Base-by-base conservation (phyloP, 768 basidiomycete genomes). In the Strobilomyces dryophilus region DNA sequence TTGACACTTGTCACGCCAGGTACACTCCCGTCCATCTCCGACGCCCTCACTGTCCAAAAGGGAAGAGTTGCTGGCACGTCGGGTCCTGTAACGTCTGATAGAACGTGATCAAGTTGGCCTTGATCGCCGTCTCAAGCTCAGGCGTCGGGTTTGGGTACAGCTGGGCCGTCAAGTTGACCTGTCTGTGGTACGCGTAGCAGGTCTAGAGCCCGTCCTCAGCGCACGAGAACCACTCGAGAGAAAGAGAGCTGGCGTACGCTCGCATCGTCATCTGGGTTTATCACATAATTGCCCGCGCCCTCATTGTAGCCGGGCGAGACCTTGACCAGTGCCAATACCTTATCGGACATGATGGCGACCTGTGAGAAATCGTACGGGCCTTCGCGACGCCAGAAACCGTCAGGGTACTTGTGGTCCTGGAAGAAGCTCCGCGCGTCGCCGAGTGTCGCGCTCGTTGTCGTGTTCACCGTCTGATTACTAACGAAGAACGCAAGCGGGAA, bases 401-500 rank as follows among this genome's bases (percentile, higher is more conserved):
- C 39, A 24, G 64, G 63, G 31, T 48, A 66, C 54, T 43, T 36
- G 48, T 66, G 58, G 2, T 7, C 0, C 10, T 65, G 9, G 14
- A 51, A 66, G 54, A 66, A 63, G 41, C 58, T 63, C 31, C 54
- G 51, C 15, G 64, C 64, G 6, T 54, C 3, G 10, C 57, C 56
- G 4, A 66, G 3, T 8, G 61, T 55, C 14, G 8, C 43, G n/a
- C 54, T 56, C 3, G 52, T 18, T 8, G 64, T 65, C 43, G 61
- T 55, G 41, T 58, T 45, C 31, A 6, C 47, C 8, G 58, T 64
- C 31, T 63, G 64, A 37, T 64, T 59, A 47, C 53, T 65, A 29
- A 56, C 56, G 43, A 66, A 64, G 37, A 66, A 66, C 9, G 58
- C 61, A 8, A 66, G 51, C 2, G 64, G 64, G n/a, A 63, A 66